phyloP scores from a whole-genome alignment of 2,329 filamentous ascomycete species.

The Trichoderma afroharzianum region DNA sequence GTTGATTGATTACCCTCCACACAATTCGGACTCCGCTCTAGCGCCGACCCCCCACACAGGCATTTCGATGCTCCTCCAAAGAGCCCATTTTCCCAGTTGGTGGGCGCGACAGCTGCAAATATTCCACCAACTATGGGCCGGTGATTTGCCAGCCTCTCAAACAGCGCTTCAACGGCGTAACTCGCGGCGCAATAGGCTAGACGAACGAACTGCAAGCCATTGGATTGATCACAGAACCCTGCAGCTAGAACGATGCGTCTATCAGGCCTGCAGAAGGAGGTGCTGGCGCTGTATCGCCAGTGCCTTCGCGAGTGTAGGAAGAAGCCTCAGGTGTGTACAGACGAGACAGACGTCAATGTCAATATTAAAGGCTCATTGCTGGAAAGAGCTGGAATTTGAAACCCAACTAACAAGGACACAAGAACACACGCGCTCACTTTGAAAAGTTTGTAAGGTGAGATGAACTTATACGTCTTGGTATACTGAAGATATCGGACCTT shows the following conservation, averaged over 20 bases:
- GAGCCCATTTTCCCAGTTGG: neutral
- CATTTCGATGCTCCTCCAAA: neutral
- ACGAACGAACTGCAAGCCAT: neutral
- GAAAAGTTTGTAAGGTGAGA: constrained; percentile 59
- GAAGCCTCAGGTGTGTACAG: constrained; percentile 64
- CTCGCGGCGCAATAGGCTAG: neutral
- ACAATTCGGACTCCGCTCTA: constrained; percentile 1
- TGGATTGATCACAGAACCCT: neutral
- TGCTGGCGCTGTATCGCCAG: constrained; percentile 78
- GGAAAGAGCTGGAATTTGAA: neutral
- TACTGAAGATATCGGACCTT: neutral
- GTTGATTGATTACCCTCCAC: constrained; percentile 6
- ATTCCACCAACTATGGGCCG: constrained; percentile 11
- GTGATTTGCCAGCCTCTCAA: neutral
- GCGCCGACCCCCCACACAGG: constrained; percentile 7
- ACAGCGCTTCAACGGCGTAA: neutral
- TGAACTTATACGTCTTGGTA: neutral
- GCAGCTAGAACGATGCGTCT: constrained; percentile 40
- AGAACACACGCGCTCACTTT: constrained; percentile 60
- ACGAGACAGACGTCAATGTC: neutral
- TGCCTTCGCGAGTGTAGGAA: constrained; percentile 77
- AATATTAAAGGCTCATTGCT: neutral
- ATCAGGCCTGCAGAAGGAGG: constrained; percentile 88
- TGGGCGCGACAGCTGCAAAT: neutral
- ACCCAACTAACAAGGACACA: constrained; percentile 3